A percentile compares a stretch with the other conserved stretches of the same genome.
These are phyloP conservation scores for Pyrenochaeta sp. DNA, from an alignment of 2,329 filamentous ascomycete species.

Conservation along the genomic window DNA sequence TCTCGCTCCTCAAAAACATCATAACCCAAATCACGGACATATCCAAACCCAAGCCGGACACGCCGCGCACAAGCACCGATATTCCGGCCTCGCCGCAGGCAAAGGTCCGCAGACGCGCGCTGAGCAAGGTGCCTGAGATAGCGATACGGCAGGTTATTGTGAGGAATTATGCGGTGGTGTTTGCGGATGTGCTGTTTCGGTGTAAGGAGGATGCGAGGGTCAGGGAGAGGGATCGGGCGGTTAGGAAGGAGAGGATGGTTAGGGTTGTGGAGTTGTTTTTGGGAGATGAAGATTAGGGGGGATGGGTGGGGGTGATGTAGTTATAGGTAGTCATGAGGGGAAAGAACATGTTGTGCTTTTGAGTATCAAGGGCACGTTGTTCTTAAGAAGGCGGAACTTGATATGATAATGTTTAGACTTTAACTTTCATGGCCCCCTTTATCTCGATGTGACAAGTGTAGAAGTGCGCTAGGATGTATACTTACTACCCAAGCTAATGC, in stretches of 20 bases:
- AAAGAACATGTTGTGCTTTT: neutral
- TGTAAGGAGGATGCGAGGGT: conserved; percentile 43
- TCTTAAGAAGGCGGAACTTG: too few species aligned
- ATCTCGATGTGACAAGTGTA: too few species aligned
- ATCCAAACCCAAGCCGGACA: conserved; percentile 27
- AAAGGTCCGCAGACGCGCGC: conserved; percentile 45
- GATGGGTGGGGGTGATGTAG: neutral
- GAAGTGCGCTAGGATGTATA: too few species aligned
- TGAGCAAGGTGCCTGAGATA: conserved; percentile 57
- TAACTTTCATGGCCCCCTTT: too few species aligned
- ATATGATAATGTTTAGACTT: too few species aligned
- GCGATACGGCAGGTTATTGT: conserved; percentile 67
- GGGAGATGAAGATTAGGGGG: conserved; percentile 4
- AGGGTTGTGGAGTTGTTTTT: conserved; percentile 76
- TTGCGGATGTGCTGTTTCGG: conserved; percentile 70
- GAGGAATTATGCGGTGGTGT: conserved; percentile 68
- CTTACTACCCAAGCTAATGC: too few species aligned
- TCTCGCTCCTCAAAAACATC: conserved; percentile 73
- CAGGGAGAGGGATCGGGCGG: conserved; percentile 66
- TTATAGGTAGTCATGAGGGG: too few species aligned
- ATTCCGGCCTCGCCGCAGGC: conserved; percentile 43
- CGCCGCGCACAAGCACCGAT: conserved; percentile 35
- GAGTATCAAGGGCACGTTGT: neutral
- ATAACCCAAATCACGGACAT: conserved; percentile 59
- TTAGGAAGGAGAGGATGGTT: conserved; percentile 69